Evolutionary conservation across 306 rosid species (phyloP), one percentile per base, ranked within the genome.

Genomic region (Prunus mira): DNA sequence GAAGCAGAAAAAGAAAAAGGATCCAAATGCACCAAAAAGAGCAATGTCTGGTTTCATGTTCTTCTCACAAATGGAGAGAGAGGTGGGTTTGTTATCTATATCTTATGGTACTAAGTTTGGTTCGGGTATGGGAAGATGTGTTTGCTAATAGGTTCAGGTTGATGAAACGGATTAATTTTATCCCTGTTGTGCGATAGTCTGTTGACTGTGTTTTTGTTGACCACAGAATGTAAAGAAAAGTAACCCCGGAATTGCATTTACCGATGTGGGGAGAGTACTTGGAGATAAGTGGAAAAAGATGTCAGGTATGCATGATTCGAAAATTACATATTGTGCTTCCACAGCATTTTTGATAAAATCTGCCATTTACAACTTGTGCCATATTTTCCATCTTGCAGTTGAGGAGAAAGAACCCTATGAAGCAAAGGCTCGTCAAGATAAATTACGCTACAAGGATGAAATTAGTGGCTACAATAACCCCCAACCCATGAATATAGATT

Each of bases 271-370:
- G 57, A 88, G 93, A 87, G 90, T 83, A 71, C 98, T 96, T 14
- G 99, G 99, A 76, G 99, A 96, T 20, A 96, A 89, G 80, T 96
- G 99, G 99, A 96, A 96, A 76, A 96, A 92, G 92, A 84, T 92
- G 98, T 85, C 98, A 81, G 97, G 99, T 91, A 89, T 77, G 82
- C 51, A 38, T 79, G 79, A 68, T 78, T 65, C 57, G 9, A 54
- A 56, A 34, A 34, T 34, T 34, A 68, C 3, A 55, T 14, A 57
- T 69, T 62, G 54, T 75, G 27, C 49, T 74, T 45, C 34, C 41
- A 64, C 5, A 49, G 6, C 9, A 50, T 47, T 11, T 11, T 27
- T 30, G n/a, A 46, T 73, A 8, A 45, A 6, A 22, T 45, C n/a
- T 43, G 47, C 30, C 24, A 49, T 6, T 73, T 45, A 61, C 19